Evolutionary conservation across 768 basidiomycete genomes (phyloP).

Genomic region (Boletus rubropictus): DNA sequence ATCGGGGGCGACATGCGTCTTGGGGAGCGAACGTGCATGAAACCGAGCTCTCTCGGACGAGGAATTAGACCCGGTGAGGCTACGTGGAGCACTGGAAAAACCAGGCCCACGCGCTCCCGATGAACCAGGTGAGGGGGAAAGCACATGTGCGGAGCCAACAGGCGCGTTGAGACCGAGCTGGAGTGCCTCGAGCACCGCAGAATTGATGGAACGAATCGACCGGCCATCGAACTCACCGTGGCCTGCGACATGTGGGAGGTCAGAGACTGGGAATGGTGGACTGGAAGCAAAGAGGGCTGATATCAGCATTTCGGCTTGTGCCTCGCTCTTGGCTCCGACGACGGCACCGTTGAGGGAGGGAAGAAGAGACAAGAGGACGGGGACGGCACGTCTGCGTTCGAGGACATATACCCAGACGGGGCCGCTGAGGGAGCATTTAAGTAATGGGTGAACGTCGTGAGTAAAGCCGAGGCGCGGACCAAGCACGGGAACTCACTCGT

Average conservation of each 20-base stretch:
- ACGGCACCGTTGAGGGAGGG: slow-evolving; percentile 49
- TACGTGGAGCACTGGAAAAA: slow-evolving; percentile 24
- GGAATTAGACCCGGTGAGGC: slow-evolving; percentile 29
- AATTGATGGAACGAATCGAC: slow-evolving; percentile 40
- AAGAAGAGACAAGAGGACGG: slow-evolving; percentile 76
- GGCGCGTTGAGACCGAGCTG: slow-evolving; percentile 36
- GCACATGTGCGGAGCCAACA: slow-evolving; percentile 37
- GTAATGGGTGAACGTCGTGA: slow-evolving; percentile 3
- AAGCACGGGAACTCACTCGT: slow-evolving; percentile 53
- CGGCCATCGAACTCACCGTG: slow-evolving; percentile 32
- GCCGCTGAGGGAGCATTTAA: slow-evolving; percentile 42
- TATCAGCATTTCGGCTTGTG: slow-evolving; percentile 76
- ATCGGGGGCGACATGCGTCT: slow-evolving; percentile 54
- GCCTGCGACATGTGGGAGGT: slow-evolving; percentile 46
- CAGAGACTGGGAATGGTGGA: slow-evolving; percentile 67
- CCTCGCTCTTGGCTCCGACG: slow-evolving; percentile 63
- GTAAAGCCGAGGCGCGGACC: slow-evolving; percentile 2
- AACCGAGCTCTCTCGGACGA: slow-evolving; percentile 48
- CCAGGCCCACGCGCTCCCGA: slow-evolving; percentile 19
- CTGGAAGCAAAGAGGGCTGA: slow-evolving; percentile 74
- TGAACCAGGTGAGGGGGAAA: slow-evolving; percentile 32
- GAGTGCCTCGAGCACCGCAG: slow-evolving; percentile 43
- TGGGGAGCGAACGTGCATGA: slow-evolving; percentile 63
- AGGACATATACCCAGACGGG: slow-evolving; percentile 92
- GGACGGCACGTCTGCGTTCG: slow-evolving; percentile 73